Percentiles rank a stretch among this genome's conserved stretches.
phyloP scores from a whole-genome alignment of 2,329 filamentous ascomycete species.

The Aspergillus hortae region DNA sequence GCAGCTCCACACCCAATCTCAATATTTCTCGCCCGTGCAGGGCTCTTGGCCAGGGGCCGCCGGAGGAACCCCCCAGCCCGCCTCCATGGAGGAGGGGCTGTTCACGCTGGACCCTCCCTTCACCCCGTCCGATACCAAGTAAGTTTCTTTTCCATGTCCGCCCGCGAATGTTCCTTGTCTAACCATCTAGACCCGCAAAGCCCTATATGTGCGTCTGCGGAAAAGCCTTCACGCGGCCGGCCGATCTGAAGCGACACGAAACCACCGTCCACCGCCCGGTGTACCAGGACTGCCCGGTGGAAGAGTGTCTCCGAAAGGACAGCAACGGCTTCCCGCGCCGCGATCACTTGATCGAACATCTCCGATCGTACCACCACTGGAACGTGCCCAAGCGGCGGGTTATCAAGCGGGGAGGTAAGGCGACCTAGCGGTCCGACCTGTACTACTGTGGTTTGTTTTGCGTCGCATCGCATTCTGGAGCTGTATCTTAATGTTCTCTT shows the following conservation, averaged over 20 bases:
- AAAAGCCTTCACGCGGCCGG: slow-evolving; percentile 44
- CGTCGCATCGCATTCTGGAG: neutral
- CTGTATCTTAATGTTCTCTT: slow-evolving; percentile 1
- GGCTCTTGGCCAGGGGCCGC: slow-evolving; percentile 8
- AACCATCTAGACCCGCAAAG: slow-evolving; percentile 22
- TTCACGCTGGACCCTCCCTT: neutral
- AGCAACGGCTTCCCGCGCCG: slow-evolving; percentile 52
- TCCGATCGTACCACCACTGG: slow-evolving; percentile 53
- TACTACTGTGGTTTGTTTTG: neutral
- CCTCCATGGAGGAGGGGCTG: neutral
- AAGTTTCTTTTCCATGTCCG: slow-evolving; percentile 7
- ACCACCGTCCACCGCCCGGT: slow-evolving; percentile 45
- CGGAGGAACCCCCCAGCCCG: slow-evolving; percentile 1
- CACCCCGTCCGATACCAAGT: slow-evolving; percentile 18
- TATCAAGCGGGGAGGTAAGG: slow-evolving; percentile 23
- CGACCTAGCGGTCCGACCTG: slow-evolving; percentile 5
- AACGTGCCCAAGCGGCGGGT: slow-evolving; percentile 41
- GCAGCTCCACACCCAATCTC: neutral
- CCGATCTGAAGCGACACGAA: slow-evolving; percentile 50
- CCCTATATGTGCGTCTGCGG: slow-evolving; percentile 33
- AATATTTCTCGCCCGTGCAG: slow-evolving; percentile 8
- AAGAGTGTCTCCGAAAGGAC: slow-evolving; percentile 45
- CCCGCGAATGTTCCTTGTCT: neutral
- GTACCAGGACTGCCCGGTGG: slow-evolving; percentile 43
- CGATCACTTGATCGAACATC: slow-evolving; percentile 58